Percentiles rank a stretch among this genome's conserved stretches.
phyloP scores from a whole-genome alignment of 176 grass and related monocot genomes.

The Carex kokanica region DNA sequence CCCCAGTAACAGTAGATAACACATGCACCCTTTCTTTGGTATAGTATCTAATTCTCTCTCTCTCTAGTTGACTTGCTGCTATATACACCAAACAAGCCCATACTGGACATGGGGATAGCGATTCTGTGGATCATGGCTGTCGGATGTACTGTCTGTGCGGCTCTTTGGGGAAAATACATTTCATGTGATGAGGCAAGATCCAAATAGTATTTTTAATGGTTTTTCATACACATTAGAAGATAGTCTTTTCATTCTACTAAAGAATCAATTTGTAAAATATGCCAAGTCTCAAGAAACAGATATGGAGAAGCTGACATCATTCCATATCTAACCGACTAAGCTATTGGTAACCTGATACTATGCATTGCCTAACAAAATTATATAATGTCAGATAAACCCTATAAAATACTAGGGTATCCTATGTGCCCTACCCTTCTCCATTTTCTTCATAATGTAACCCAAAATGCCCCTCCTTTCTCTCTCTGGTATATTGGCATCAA shows the following conservation, averaged over 20 bases:
- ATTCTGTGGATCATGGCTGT: conserved; percentile 88
- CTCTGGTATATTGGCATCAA: neutral
- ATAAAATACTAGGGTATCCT: neutral
- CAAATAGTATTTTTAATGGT: neutral
- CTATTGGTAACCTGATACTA: neutral
- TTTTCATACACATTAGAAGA: neutral
- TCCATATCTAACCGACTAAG: neutral
- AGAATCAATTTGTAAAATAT: neutral
- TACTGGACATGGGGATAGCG: conserved; percentile 49
- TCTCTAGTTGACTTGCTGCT: conserved; percentile 54
- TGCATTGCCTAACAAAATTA: neutral
- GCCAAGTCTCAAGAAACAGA: neutral
- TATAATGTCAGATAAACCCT: neutral
- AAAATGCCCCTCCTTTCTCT: neutral
- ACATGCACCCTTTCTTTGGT: no score
- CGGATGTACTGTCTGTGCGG: conserved; percentile 52
- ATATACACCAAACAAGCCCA: conserved; percentile 52
- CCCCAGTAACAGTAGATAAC: neutral
- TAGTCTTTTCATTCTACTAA: neutral
- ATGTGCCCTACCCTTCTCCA: neutral
- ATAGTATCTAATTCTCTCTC: neutral
- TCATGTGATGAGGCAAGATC: conserved; percentile 45
- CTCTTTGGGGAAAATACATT: conserved; percentile 58
- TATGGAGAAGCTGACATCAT: neutral
- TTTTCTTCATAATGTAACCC: neutral